Evolutionary conservation across 768 basidiomycete species (phyloP).

Genomic region (Omphalotus guepiniiformis): DNA sequence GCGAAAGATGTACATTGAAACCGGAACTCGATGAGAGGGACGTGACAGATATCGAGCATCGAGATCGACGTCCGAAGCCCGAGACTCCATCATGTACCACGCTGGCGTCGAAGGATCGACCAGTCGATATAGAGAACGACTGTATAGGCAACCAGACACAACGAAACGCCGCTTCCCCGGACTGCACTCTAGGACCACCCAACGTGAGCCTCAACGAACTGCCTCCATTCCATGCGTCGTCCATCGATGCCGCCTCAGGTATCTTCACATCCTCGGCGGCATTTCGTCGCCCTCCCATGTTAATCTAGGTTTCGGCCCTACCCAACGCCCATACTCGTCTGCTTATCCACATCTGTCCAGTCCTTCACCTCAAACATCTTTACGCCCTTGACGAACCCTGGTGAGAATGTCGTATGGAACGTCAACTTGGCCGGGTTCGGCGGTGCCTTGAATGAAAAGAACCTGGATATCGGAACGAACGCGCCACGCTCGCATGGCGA

Average conservation of each 20-base stretch:
- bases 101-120: conserved; percentile 43
- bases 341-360: conserved; percentile 82
- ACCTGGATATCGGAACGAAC: conserved; percentile 49
- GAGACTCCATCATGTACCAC: conserved; percentile 44
- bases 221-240: conserved; percentile 72
- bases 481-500: conserved; percentile 37
- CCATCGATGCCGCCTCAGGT: conserved; percentile 45
- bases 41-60: conserved; percentile 38
- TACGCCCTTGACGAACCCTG: conserved; percentile 67
- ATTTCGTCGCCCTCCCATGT: conserved; percentile 43
- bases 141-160: conserved; percentile 67
- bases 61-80: conserved; percentile 27
- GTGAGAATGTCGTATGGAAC: conserved; percentile 66
- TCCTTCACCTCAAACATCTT: conserved; percentile 45
- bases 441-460: conserved; percentile 46
- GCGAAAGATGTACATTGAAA: too few relatives aligned
- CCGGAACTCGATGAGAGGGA: conserved; percentile 7
- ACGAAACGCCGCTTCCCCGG: conserved; percentile 46
- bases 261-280: conserved; percentile 25
- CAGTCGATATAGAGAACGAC: conserved; percentile 45
- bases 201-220: conserved; percentile 50
- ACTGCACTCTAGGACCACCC: conserved; percentile 30
- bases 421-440: conserved; percentile 50
- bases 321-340: conserved; percentile 61
- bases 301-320: conserved; percentile 60